These are phyloP conservation scores for Pseudotsuga menziesii DNA, from an alignment of 75 land plant species.

Conservation along the genomic window DNA sequence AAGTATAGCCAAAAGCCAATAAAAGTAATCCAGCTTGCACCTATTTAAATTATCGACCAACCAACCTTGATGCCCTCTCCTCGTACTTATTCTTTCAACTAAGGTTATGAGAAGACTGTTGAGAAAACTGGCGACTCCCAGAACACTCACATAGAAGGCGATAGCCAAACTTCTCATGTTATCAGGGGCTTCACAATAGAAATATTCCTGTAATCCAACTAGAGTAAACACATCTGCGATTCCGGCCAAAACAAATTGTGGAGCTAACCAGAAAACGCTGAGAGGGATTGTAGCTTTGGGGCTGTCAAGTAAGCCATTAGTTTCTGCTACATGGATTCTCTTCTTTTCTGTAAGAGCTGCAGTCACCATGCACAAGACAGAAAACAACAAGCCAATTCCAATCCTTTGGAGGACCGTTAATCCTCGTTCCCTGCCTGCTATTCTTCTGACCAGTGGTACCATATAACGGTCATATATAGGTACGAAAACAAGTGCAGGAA, in stretches of 20 bases:
- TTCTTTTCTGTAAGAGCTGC: constrained; percentile 25
- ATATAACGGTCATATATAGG: constrained; percentile 22
- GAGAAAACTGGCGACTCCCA: constrained; percentile 53
- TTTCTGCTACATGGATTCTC: constrained; percentile 19
- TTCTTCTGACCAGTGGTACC: constrained; percentile 25
- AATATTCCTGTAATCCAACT: constrained; percentile 38
- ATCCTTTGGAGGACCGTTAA: constrained; percentile 23
- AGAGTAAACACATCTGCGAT: constrained; percentile 36
- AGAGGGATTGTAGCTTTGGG: constrained; percentile 28
- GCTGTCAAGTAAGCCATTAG: constrained; percentile 23
- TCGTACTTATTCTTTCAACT: constrained; percentile 28
- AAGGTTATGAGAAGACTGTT: constrained; percentile 54
- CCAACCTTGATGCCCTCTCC: constrained; percentile 26
- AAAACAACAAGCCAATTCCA: constrained; percentile 18
- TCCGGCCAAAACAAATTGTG: constrained; percentile 33
- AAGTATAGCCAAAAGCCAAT: constrained; percentile 46
- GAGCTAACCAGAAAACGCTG: constrained; percentile 27
- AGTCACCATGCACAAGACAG: constrained; percentile 2
- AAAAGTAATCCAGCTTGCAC: constrained; percentile 52
- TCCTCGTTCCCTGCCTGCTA: constrained; percentile 12
- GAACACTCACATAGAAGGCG: constrained; percentile 28
- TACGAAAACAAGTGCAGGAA: constrained; percentile 13
- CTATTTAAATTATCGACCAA: constrained; percentile 41
- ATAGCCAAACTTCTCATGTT: constrained; percentile 40
- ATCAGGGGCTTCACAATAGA: constrained; percentile 48